Evolutionary conservation across 2,329 filamentous ascomycete genomes (phyloP), one percentile per base, ranked within the genome.

Genomic region (Lasiodiplodia citricola): DNA sequence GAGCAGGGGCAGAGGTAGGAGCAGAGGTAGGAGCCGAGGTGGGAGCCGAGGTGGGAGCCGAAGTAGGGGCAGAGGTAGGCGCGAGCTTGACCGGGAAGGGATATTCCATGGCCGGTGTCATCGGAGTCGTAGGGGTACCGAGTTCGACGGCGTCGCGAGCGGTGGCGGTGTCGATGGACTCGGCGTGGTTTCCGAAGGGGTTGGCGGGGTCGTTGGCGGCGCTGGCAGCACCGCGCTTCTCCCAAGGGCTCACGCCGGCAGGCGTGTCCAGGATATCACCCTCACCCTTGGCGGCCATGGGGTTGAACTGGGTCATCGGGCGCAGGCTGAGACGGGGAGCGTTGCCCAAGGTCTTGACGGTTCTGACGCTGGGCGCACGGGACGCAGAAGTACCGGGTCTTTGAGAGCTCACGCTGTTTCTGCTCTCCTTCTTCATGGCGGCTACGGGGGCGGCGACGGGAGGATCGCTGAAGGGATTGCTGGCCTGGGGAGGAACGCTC

Each of bases 291-390:
- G 56, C 10, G 28, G 31, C 31, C 31, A 52, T 64, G 10, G 60
- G 60, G 28, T 64, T 64, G 80, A 97, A 94, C 75, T 96, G 90
- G 51, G 93, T 95, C 60, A 96, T 87, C 2, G 94, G 94, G 62
- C 93, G 91, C 66, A 97, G 85, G 76, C 93, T 96, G 70, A 97
- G 86, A 71, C 91, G 91, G n/a, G 94, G 93, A 55, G 94, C 90
- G 41, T 83, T 86, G 37, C 85, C 83, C 71, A 78, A 81, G 71
- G 83, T 86, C 72, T 78, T 83, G 67, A 81, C 79, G 66, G 82
- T 81, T 50, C 77, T 72, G 58, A 80, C 73, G 73, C 80, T 82
- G 31, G 83, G 79, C 23, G 51, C 21, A 50, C 65, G 37, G 56
- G 62, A 47, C n/a, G 52, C 58, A 25, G 70, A 14, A 35, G 44